A percentile compares a stretch with the other conserved stretches of the same genome.
Conservation (phyloP, 768 basidiomycete genomes). For the Tylopilus rubrobrunneus region DNA sequence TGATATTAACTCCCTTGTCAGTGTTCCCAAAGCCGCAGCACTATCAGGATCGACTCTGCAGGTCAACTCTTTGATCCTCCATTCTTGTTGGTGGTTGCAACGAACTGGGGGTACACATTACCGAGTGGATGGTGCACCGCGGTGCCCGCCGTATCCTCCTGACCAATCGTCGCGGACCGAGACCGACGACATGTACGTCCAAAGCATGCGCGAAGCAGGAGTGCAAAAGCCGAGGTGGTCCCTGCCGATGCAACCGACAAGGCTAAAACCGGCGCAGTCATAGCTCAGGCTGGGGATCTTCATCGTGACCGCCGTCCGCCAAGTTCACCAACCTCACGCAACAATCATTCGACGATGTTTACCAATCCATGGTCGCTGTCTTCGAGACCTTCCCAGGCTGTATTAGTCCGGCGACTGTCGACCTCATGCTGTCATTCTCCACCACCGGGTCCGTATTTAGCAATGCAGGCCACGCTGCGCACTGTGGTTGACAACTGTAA, state of each 20-base stretch:
- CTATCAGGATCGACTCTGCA: no score
- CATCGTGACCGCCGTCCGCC: neutral
- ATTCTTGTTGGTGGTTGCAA: slow-evolving; percentile 19
- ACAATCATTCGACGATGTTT: slow-evolving; percentile 27
- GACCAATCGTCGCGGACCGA: slow-evolving; percentile 25
- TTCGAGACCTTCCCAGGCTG: slow-evolving; percentile 15
- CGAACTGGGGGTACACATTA: slow-evolving; percentile 23
- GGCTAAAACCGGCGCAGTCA: slow-evolving; percentile 20
- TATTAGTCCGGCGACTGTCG: slow-evolving; percentile 17
- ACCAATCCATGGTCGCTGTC: slow-evolving; percentile 21
- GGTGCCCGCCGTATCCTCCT: slow-evolving; percentile 32
- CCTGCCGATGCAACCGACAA: slow-evolving; percentile 25
- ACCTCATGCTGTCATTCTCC: slow-evolving; percentile 34
- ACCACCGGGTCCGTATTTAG: slow-evolving; percentile 34
- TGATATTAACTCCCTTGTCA: no score
- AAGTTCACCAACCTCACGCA: slow-evolving; percentile 33
- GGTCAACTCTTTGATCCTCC: no score
- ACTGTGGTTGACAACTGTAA: slow-evolving; percentile 22
- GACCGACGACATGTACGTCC: slow-evolving; percentile 28
- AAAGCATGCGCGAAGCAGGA: slow-evolving; percentile 20
- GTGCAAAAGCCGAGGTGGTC: slow-evolving; percentile 24
- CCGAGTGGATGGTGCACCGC: slow-evolving; percentile 32
- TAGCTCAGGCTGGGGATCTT: neutral
- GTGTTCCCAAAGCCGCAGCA: no score
- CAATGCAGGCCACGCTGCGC: slow-evolving; percentile 22